These are phyloP conservation scores for Mycocentrospora acerina DNA, from an alignment of 2,329 filamentous ascomycete species.

Conservation along the genomic window DNA sequence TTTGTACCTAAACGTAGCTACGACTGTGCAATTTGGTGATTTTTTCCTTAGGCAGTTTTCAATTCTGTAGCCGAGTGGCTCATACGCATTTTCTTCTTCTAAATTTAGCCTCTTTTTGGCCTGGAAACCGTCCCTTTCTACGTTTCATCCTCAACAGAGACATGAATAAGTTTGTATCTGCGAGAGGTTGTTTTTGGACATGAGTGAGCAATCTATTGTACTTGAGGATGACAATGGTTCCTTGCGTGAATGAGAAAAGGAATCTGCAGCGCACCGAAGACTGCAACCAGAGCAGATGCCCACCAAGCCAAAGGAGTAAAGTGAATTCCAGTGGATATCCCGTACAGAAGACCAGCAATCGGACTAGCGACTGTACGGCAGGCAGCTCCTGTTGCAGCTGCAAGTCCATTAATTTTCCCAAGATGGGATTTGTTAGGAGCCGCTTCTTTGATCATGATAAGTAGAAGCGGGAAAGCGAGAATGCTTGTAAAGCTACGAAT, in stretches of 20 bases:
- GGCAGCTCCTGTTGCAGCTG: conserved; percentile 70
- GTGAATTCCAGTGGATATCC: conserved; percentile 57
- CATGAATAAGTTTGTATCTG: conserved; percentile 24
- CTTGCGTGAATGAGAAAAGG: conserved; percentile 57
- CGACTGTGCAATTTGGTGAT: no score
- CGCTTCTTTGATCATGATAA: conserved; percentile 74
- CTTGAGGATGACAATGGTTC: conserved; percentile 30
- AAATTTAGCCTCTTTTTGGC: no score
- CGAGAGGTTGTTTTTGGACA: conserved; percentile 18
- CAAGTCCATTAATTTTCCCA: conserved; percentile 71
- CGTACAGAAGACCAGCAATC: conserved; percentile 67
- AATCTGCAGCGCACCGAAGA: conserved; percentile 58
- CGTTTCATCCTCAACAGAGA: conserved; percentile 26
- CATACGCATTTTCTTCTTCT: no score
- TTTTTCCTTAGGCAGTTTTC: no score
- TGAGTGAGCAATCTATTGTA: conserved; percentile 25
- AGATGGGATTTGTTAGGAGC: conserved; percentile 63
- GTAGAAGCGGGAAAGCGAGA: conserved; percentile 65
- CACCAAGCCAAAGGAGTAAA: conserved; percentile 67
- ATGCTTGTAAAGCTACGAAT: conserved; percentile 70
- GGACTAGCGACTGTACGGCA: conserved; percentile 71
- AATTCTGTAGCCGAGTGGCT: no score
- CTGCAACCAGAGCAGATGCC: conserved; percentile 58
- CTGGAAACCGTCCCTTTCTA: no score
- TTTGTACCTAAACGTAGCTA: no score